Percentiles rank a stretch among this genome's conserved stretches.
Conservation (phyloP, 2,329 filamentous ascomycete genomes). For the Cordyceps tenuipes region DNA sequence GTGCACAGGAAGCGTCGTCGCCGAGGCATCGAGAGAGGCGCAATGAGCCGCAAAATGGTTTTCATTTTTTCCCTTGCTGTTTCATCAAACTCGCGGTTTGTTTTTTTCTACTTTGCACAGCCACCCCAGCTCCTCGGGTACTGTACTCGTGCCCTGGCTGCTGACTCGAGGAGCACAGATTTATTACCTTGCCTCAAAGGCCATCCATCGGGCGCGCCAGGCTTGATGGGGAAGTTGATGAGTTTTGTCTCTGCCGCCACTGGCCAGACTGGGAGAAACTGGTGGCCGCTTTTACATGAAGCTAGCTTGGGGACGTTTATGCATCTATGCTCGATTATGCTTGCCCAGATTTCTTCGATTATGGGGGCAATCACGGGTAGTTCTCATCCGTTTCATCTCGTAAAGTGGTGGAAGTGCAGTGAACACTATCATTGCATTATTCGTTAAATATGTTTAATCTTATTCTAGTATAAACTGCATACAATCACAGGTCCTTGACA, state of each 20-base stretch:
- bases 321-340: neutral
- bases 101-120: neutral
- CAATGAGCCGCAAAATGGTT: neutral
- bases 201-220: neutral
- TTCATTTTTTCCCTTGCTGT: neutral
- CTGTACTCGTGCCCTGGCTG: neutral
- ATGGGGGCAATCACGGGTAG: neutral
- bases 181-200: neutral
- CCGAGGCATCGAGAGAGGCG: neutral
- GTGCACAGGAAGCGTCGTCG: neutral
- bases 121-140: neutral
- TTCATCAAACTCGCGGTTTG: neutral
- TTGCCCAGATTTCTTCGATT: neutral
- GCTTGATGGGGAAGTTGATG: constrained; percentile 6
- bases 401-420: neutral
- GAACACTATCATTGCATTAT: no score
- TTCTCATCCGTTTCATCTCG: neutral
- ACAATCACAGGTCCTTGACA: no score
- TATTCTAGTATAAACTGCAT: no score
- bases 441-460: no score
- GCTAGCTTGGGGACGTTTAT: neutral
- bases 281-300: neutral
- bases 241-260: constrained; percentile 6
- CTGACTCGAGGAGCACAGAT: neutral
- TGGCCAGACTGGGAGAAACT: neutral